Evolutionary conservation across 2,329 filamentous ascomycete genomes (phyloP), one percentile per base, ranked within the genome.

Genomic region (Ophiostoma ulmi): DNA sequence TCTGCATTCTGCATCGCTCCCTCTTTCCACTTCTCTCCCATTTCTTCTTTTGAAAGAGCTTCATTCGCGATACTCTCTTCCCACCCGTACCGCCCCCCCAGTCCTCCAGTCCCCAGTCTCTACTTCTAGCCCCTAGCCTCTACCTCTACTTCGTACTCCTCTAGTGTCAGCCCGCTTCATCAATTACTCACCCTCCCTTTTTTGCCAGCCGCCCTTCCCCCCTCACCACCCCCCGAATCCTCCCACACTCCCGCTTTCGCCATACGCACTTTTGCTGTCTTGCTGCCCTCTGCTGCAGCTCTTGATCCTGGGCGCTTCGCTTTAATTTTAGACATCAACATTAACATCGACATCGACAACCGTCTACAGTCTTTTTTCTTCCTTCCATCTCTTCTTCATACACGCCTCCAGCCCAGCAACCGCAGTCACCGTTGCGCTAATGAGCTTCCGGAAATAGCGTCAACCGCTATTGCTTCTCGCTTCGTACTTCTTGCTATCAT

Each of bases 341-440:
- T 13, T 22, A 8, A 8, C 61, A 26, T 5, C 58, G 26, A 55
- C 48, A 20, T 22, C 48, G 5, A 22, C 48, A 10, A 11, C 48
- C 55, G 22, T 35, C 26, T 11, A 20, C n/a, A 39, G 38, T 10
- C 17, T 41, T 20, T 36, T 20, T 36, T 22, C 63, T 41, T 36
- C n/a, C 63, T 41, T 20, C 41, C 22, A 38, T 52, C 70, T 20
- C 31, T 39, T 36, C n/a, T 58, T 36, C 20, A 65, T 22, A 5
- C 44, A 26, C 63, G 61, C 44, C 67, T 35, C 68, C 14, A 35
- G 38, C 63, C 58, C 11, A 68, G 65, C 63, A 39, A 63, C 58
- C 31, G 58, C 58, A 31, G 70, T 48, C 68, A 55, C 64, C 68
- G 55, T 58, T 70, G 71, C 68, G 69, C 68, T 65, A 55, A 70